A percentile compares a stretch with the other conserved stretches of the same genome.
phyloP scores from a whole-genome alignment of 2,329 filamentous ascomycete species.

The Alternaria sp. region DNA sequence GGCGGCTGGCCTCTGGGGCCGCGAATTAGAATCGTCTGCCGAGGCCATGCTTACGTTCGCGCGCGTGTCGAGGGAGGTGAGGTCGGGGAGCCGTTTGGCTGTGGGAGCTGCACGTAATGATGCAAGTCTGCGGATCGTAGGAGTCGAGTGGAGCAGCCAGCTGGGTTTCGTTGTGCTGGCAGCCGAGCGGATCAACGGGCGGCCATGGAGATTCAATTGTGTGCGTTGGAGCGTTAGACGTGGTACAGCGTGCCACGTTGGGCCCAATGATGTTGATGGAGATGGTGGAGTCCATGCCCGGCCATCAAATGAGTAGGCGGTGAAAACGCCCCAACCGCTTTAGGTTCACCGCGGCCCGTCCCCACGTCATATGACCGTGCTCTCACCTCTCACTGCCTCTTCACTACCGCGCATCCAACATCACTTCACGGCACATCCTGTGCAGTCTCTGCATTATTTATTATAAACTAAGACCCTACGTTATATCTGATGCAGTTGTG shows the following conservation, averaged over 20 bases:
- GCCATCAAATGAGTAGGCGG: slow-evolving; percentile 35
- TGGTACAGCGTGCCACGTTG: slow-evolving; percentile 43
- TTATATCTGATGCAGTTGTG: background rate
- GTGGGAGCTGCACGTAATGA: slow-evolving; percentile 16
- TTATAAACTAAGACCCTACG: background rate
- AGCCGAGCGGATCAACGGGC: slow-evolving; percentile 19
- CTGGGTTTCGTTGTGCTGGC: slow-evolving; percentile 19
- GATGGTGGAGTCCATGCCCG: slow-evolving; percentile 28
- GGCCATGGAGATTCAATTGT: slow-evolving; percentile 43
- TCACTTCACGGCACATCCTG: background rate
- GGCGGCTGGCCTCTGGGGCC: slow-evolving; percentile 43
- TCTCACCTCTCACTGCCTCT: background rate
- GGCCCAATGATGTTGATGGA: slow-evolving; percentile 39
- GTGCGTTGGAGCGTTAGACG: slow-evolving; percentile 23
- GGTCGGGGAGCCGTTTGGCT: slow-evolving; percentile 13
- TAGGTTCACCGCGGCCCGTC: slow-evolving; percentile 37
- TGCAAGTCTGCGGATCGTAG: slow-evolving; percentile 12
- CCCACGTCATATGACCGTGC: slow-evolving; percentile 17
- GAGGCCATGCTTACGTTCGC: slow-evolving; percentile 45
- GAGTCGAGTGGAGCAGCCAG: slow-evolving; percentile 14
- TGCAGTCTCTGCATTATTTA: background rate
- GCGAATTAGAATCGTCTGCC: slow-evolving; percentile 42
- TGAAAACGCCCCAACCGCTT: slow-evolving; percentile 33
- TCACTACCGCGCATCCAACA: background rate
- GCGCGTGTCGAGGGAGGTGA: slow-evolving; percentile 16